A percentile compares a stretch with the other conserved stretches of the same genome.
Evolutionary conservation across 805 yeast species (phyloP).

Genomic region (Kuraishia ogatae): DNA sequence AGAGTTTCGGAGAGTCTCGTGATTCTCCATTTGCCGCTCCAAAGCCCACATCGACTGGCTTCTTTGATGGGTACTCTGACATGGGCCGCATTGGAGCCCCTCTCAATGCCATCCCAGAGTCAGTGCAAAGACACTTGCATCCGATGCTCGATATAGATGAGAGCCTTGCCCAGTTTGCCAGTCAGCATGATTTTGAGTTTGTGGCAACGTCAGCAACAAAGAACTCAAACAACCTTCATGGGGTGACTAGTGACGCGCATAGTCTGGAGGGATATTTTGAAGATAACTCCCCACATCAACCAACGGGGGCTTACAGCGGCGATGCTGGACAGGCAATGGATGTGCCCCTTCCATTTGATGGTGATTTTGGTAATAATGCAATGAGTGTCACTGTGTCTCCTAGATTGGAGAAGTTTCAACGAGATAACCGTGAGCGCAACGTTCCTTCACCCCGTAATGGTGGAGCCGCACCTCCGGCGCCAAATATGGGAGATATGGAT

Average conservation of each 20-base stretch:
- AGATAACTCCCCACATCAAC: neutral
- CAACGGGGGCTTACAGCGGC: neutral
- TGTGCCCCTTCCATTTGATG: neutral
- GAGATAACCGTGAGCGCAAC: neutral
- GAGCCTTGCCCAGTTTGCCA: constrained; percentile 8
- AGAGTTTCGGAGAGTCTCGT: neutral
- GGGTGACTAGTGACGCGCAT: neutral
- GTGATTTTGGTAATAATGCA: neutral
- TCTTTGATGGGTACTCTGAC: neutral
- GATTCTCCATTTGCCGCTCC: neutral
- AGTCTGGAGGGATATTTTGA: neutral
- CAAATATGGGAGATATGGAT: neutral
- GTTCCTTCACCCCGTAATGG: neutral
- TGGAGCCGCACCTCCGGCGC: neutral
- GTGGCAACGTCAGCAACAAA: constrained; percentile 10
- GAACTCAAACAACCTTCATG: constrained; percentile 7
- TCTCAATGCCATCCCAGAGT: neutral
- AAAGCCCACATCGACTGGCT: neutral
- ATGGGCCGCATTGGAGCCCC: neutral
- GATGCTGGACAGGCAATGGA: neutral
- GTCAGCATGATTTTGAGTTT: constrained; percentile 9
- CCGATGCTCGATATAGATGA: constrained; percentile 9
- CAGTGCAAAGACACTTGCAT: neutral
- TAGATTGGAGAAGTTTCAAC: neutral
- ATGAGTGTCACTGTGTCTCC: neutral